Percentiles rank a stretch among this genome's conserved stretches.
Evolutionary conservation across 176 grass and related monocot genomes (phyloP).

Genomic region (Pontederia paniculata): DNA sequence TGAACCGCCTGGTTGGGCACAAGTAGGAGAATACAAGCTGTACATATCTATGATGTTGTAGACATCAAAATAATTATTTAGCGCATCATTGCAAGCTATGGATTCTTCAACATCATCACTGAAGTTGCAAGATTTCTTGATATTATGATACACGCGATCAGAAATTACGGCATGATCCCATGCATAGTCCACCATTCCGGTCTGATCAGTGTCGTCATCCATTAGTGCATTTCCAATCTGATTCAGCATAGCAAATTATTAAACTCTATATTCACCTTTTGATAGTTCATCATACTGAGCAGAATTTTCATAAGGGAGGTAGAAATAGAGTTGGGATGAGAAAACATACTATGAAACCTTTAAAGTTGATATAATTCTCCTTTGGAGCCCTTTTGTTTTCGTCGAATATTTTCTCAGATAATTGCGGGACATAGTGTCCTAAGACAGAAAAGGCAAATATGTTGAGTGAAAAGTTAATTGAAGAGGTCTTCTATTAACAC

Average conservation of each 20-base stretch:
- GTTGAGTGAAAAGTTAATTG: neutral
- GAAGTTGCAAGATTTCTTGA: constrained; percentile 35
- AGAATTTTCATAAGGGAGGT: neutral
- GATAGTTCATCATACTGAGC: neutral
- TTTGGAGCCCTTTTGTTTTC: constrained; percentile 21
- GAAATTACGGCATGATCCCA: constrained; percentile 57
- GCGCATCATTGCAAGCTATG: constrained; percentile 11
- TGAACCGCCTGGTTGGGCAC: neutral
- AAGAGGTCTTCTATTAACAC: neutral
- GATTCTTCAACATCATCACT: constrained; percentile 9
- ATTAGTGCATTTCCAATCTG: constrained; percentile 48
- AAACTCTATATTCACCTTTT: too few relatives aligned
- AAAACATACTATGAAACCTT: constrained; percentile 32
- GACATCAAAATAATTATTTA: constrained; percentile 18
- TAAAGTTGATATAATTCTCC: constrained; percentile 37
- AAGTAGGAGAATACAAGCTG: constrained; percentile 30
- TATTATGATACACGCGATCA: constrained; percentile 26
- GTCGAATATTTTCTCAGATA: constrained; percentile 37
- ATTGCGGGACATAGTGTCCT: constrained; percentile 50
- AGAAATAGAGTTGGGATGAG: neutral
- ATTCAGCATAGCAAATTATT: neutral
- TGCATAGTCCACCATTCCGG: constrained; percentile 32
- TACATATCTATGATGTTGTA: constrained; percentile 41
- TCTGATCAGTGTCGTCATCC: constrained; percentile 34
- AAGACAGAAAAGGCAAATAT: neutral